Evolutionary conservation across 73 alveolate species (phyloP).

Genomic region (Paramecium sonneborni): DNA sequence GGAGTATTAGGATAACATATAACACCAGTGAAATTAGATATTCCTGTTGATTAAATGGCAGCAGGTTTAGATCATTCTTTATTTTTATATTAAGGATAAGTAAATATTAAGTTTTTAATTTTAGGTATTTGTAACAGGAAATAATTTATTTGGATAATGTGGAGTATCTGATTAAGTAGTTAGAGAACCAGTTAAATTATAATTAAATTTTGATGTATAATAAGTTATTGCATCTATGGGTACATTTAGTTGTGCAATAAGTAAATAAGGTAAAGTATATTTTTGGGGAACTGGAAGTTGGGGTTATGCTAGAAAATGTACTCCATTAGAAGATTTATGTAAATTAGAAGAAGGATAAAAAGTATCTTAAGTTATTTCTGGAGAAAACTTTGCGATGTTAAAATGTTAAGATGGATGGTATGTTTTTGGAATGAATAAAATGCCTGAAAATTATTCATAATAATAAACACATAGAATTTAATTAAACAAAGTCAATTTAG

Average conservation of each 20-base stretch:
- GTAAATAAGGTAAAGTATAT: constrained; percentile 7
- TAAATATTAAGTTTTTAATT: not conserved
- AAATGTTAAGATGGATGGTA: constrained; percentile 29
- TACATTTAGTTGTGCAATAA: constrained; percentile 43
- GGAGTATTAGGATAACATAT: not conserved
- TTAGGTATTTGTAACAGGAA: constrained; percentile 49
- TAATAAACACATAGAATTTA: constrained; percentile 33
- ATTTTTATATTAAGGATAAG: constrained; percentile 3
- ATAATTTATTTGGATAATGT: constrained; percentile 47
- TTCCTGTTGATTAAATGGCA: constrained; percentile 41
- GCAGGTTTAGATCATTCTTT: constrained; percentile 55
- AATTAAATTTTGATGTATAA: not conserved
- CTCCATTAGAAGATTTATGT: constrained; percentile 35
- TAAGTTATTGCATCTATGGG: constrained; percentile 43
- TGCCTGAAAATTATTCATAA: constrained; percentile 29
- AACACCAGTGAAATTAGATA: not conserved
- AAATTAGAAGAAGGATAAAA: constrained; percentile 1
- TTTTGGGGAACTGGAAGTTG: constrained; percentile 64
- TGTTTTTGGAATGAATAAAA: constrained; percentile 37
- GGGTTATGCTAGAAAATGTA: constrained; percentile 53
- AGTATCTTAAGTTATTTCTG: not conserved
- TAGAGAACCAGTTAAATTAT: not conserved
- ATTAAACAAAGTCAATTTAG: constrained; percentile 15
- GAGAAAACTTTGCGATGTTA: constrained; percentile 43
- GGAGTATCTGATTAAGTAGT: not conserved